phyloP scores from a whole-genome alignment of 129 eudicot species.

The Flaveria sonorensis region DNA sequence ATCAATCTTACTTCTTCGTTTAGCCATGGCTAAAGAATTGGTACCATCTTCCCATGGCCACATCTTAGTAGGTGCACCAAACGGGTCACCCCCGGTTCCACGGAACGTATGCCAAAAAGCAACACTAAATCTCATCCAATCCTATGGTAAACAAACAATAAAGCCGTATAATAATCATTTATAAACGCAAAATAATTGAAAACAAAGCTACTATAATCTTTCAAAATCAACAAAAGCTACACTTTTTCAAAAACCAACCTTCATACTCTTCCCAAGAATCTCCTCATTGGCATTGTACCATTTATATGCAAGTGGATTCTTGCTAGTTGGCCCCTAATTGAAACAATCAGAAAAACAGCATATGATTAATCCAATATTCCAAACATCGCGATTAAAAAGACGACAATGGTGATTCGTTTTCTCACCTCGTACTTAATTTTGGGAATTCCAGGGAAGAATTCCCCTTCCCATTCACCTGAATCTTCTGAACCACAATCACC shows the following conservation, averaged over 20 bases:
- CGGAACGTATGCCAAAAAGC: conserved; percentile 99
- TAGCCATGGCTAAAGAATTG: conserved; percentile 91
- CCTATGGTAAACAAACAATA: conserved; percentile 43
- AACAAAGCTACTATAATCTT: not conserved
- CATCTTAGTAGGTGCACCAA: conserved; percentile 85
- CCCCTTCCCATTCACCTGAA: conserved; percentile 81
- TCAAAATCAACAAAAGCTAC: not conserved
- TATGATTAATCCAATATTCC: not conserved
- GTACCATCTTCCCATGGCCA: conserved; percentile 99
- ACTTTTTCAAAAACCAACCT: conserved; percentile 47
- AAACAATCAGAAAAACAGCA: conserved; percentile 6
- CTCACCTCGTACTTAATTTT: conserved; percentile 91
- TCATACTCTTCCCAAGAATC: conserved; percentile 94
- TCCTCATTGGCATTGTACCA: conserved; percentile 92
- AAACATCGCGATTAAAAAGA: not conserved
- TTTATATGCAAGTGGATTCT: conserved; percentile 80
- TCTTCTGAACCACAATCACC: conserved; percentile 47
- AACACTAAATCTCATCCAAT: conserved; percentile 95
- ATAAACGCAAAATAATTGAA: not conserved
- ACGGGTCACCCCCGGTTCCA: conserved; percentile 93
- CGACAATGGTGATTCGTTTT: not conserved
- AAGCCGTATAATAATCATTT: not conserved
- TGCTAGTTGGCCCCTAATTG: conserved; percentile 79
- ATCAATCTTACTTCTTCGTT: conserved; percentile 77
- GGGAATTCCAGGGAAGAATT: conserved; percentile 90